Base-by-base conservation (phyloP, 345 rosid species). In the Citrus trifoliata region DNA sequence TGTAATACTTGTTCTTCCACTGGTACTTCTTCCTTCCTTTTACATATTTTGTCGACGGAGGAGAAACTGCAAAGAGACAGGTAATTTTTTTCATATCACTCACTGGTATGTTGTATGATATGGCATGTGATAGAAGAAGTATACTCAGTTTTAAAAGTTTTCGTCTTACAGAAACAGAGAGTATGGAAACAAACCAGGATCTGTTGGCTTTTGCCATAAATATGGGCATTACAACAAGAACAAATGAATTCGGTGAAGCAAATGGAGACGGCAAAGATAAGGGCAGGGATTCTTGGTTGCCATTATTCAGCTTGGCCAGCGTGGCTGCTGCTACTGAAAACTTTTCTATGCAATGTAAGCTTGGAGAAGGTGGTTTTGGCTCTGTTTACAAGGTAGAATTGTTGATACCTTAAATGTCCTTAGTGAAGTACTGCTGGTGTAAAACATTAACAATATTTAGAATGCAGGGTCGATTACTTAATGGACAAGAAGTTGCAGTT, bases 181-280 rank as follows among this genome's bases (percentile, higher is more conserved):
- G 8, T 38, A 21, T 1, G 5, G 71, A 61, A 60, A 8, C 76
- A 66, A 38, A 51, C 73, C 60, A 73, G 68, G 81, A 79, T 59
- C 56, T 79, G 68, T 42, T 79, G 27, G 66, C 55, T 30, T 79
- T 79, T 59, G 78, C 73, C 28, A n/a, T 73, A 55, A 75, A 79
- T 32, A 73, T 66, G 73, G 66, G 68, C 78, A 65, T 2, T 30
- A 32, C 10, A 2, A 40, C 30, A 10, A 40, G 73, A 4, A 27
- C 6, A 5, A n/a, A 51, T 37, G 38, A 37, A 37, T 37, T 37
- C 8, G 56, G 78, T 4, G 59, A 37, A 1, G 4, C 25, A 0
- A 71, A 48, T 12, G 60, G 22, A 24, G 22, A 16, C 0, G 42
- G 42, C 2, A 38, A 8, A 38, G 42, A 38, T 7, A 38, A 38